Evolutionary conservation across 2,329 filamentous ascomycete genomes (phyloP).

Genomic region (Fusarium sarcochroum): DNA sequence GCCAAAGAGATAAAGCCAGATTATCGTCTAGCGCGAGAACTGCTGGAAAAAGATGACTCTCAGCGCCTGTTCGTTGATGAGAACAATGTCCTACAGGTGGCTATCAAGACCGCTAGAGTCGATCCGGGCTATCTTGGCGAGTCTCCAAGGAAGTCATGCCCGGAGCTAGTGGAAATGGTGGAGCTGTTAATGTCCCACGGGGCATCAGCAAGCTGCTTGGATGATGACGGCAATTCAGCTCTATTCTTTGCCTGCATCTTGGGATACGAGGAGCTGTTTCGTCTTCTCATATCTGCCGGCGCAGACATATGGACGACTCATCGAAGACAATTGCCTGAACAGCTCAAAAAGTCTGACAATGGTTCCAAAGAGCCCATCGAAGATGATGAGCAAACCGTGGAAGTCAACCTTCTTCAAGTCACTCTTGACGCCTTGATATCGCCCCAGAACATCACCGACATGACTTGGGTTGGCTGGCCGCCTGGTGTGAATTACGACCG

Average conservation of each 20-base stretch:
- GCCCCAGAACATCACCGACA: slow-evolving; percentile 6
- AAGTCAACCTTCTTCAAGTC: slow-evolving; percentile 8
- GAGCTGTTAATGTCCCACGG: slow-evolving; percentile 21
- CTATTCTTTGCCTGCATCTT: slow-evolving; percentile 17
- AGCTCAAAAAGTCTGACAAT: not conserved
- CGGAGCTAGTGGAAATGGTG: slow-evolving; percentile 13
- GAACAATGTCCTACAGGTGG: slow-evolving; percentile 18
- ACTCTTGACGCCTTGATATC: slow-evolving; percentile 26
- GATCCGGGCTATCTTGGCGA: not conserved
- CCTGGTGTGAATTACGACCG: slow-evolving; percentile 8
- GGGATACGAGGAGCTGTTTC: slow-evolving; percentile 16
- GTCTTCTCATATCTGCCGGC: not conserved
- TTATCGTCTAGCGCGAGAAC: slow-evolving; percentile 7
- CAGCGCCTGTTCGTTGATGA: not conserved
- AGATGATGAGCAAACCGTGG: not conserved
- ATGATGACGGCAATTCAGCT: slow-evolving; percentile 14
- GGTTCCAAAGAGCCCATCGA: not conserved
- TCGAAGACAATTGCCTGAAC: not conserved
- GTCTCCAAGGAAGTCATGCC: not conserved
- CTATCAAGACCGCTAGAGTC: not conserved
- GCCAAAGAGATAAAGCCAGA: not conserved
- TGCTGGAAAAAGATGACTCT: not conserved
- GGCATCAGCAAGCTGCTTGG: not conserved
- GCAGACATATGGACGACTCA: not conserved
- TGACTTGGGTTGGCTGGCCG: slow-evolving; percentile 25